Evolutionary conservation across 768 basidiomycete species (phyloP).

Genomic region (Trametes punicea): DNA sequence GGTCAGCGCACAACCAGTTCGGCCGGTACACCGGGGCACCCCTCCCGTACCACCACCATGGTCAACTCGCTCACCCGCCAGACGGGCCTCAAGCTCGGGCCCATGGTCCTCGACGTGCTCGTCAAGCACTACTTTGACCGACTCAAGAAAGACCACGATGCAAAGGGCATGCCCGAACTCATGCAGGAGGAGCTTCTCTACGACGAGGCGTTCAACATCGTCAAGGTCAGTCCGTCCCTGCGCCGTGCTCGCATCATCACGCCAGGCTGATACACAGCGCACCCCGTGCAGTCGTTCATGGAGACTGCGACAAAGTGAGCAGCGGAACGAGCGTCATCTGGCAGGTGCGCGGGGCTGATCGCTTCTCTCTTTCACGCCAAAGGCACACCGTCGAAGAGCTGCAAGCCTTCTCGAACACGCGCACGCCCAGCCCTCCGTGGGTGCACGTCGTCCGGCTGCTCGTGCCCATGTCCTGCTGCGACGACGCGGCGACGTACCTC

Average conservation of each 20-base stretch:
- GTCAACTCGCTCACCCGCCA: conserved; percentile 59
- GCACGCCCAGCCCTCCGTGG: conserved; percentile 84
- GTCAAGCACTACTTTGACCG: conserved; percentile 83
- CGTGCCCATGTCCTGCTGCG: conserved; percentile 73
- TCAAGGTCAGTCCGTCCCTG: conserved; percentile 49
- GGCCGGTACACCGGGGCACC: not conserved
- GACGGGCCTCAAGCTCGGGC: conserved; percentile 64
- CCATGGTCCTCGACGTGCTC: conserved; percentile 71
- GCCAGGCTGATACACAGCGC: not conserved
- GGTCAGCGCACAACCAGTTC: not conserved
- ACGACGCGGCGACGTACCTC: conserved; percentile 68
- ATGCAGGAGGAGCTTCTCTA: conserved; percentile 76
- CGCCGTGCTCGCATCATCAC: not conserved
- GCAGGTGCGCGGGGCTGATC: too few species aligned
- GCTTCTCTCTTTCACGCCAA: too few species aligned
- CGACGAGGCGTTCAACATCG: conserved; percentile 72
- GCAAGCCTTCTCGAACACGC: conserved; percentile 75
- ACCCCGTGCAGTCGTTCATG: conserved; percentile 58
- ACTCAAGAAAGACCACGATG: conserved; percentile 34
- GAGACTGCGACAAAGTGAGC: conserved; percentile 65
- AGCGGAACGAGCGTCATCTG: not conserved
- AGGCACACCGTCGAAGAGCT: conserved; percentile 87
- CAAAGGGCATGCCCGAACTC: conserved; percentile 44
- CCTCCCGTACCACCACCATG: conserved; percentile 12
- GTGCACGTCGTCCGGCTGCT: conserved; percentile 67